phyloP scores from a whole-genome alignment of 2,329 filamentous ascomycete species.

The Hansfordia pulvinata region DNA sequence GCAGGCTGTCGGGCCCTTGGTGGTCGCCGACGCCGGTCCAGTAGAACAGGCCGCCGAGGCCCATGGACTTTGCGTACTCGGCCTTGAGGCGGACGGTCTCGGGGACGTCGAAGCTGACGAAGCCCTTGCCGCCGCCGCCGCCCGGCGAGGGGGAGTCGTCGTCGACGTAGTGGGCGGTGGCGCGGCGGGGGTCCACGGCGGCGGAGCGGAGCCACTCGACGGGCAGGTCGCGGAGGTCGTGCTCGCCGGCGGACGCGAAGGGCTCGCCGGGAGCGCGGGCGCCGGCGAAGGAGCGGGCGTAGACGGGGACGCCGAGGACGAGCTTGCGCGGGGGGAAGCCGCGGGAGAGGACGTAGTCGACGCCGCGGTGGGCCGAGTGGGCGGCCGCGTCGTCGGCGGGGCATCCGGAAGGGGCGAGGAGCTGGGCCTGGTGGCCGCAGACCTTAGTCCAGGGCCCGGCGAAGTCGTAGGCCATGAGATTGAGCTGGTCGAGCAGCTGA shows the following conservation, averaged over 20 bases:
- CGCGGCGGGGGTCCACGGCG: slow-evolving; percentile 32
- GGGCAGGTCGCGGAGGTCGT: slow-evolving; percentile 50
- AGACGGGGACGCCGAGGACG: slow-evolving; percentile 48
- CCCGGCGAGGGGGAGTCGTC: neutral
- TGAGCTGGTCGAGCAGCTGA: slow-evolving; percentile 43
- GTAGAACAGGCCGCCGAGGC: slow-evolving; percentile 52
- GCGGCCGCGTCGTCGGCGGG: slow-evolving; percentile 6
- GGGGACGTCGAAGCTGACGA: slow-evolving; percentile 52
- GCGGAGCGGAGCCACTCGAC: slow-evolving; percentile 27
- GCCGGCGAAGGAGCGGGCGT: slow-evolving; percentile 46
- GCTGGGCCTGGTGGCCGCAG: slow-evolving; percentile 51
- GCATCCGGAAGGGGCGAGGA: slow-evolving; percentile 27
- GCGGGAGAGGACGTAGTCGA: slow-evolving; percentile 36
- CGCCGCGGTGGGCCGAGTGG: slow-evolving; percentile 38
- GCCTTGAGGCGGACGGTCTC: slow-evolving; percentile 48
- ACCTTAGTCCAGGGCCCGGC: slow-evolving; percentile 46
- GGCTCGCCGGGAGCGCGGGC: slow-evolving; percentile 38
- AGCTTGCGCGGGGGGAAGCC: slow-evolving; percentile 45
- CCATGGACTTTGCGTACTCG: slow-evolving; percentile 36
- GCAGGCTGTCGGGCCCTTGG: slow-evolving; percentile 37
- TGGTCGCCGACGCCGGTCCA: slow-evolving; percentile 53
- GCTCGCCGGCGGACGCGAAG: slow-evolving; percentile 33
- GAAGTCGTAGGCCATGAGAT: slow-evolving; percentile 60
- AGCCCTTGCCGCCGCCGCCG: slow-evolving; percentile 23
- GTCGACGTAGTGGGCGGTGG: slow-evolving; percentile 44